These are phyloP conservation scores for Leishmania aethiopica DNA, from an alignment of 208 protist species.

Conservation along the genomic window DNA sequence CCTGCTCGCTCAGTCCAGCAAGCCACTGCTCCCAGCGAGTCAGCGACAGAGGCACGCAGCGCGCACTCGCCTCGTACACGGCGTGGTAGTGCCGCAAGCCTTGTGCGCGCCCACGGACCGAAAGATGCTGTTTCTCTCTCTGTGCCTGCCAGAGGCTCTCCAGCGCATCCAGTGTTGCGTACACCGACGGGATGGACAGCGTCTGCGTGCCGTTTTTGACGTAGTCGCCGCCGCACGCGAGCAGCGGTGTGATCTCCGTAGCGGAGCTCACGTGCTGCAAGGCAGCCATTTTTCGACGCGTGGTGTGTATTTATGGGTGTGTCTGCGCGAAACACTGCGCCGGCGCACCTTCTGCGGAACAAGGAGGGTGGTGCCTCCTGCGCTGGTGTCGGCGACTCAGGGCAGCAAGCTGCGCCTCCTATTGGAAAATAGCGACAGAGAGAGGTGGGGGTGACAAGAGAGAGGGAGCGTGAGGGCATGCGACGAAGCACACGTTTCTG, in stretches of 20 bases:
- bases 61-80: constrained; percentile 33
- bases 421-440: background rate
- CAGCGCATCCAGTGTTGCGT: constrained; percentile 22
- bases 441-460: background rate
- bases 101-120: constrained; percentile 1
- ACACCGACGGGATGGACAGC: constrained; percentile 10
- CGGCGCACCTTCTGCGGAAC: background rate
- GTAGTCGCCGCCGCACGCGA: constrained; percentile 22
- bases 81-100: constrained; percentile 45
- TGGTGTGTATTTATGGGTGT: background rate
- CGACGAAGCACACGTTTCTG: too few relatives aligned
- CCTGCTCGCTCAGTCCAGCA: constrained; percentile 13
- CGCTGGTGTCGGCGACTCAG: background rate
- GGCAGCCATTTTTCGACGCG: constrained; percentile 13
- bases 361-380: background rate
- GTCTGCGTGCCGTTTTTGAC: constrained; percentile 23
- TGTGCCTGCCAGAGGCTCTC: constrained; percentile 16
- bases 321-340: background rate
- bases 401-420: background rate
- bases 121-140: background rate
- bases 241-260: constrained; percentile 17
- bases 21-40: constrained; percentile 44
- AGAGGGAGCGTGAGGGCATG: too few relatives aligned
- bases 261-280: constrained; percentile 10
- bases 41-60: constrained; percentile 32